phyloP scores from a whole-genome alignment of 2,329 filamentous ascomycete genomes.

The Colletotrichum filicis region DNA sequence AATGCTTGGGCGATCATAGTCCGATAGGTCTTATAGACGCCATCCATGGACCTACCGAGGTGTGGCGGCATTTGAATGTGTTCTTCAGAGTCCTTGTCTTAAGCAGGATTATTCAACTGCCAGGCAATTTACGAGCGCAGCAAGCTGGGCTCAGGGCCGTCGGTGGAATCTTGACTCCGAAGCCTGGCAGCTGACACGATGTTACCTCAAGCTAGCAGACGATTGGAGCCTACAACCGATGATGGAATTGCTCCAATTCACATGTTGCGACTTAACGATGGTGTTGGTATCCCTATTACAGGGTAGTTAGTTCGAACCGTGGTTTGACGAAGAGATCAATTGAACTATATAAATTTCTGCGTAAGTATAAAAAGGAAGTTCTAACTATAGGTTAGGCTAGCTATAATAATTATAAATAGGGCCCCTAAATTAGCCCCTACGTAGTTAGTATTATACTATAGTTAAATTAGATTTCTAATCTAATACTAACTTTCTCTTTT shows the following conservation, averaged over 20 bases:
- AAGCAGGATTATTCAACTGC: not conserved
- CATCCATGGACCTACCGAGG: slow-evolving; percentile 3
- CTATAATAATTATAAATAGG: too few relatives aligned
- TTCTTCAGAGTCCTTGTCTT: not conserved
- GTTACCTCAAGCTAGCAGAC: not conserved
- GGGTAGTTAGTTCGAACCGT: too few relatives aligned
- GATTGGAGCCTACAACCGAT: not conserved
- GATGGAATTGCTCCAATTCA: not conserved
- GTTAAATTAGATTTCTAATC: too few relatives aligned
- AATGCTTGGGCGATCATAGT: not conserved
- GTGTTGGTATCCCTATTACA: too few relatives aligned
- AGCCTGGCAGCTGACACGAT: not conserved
- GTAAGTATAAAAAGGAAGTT: too few relatives aligned
- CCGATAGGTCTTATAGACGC: not conserved
- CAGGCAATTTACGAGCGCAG: not conserved
- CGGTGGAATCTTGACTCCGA: not conserved
- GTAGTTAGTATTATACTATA: too few relatives aligned
- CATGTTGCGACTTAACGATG: not conserved
- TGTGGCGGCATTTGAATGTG: not conserved
- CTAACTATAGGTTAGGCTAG: too few relatives aligned
- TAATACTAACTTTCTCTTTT: too few relatives aligned
- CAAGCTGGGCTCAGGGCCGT: not conserved
- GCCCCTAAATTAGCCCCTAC: too few relatives aligned
- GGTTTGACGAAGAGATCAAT: too few relatives aligned
- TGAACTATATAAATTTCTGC: too few relatives aligned